These are phyloP conservation scores for Drosera capensis DNA, from an alignment of 148 eudicot genomes.

Conservation along the genomic window DNA sequence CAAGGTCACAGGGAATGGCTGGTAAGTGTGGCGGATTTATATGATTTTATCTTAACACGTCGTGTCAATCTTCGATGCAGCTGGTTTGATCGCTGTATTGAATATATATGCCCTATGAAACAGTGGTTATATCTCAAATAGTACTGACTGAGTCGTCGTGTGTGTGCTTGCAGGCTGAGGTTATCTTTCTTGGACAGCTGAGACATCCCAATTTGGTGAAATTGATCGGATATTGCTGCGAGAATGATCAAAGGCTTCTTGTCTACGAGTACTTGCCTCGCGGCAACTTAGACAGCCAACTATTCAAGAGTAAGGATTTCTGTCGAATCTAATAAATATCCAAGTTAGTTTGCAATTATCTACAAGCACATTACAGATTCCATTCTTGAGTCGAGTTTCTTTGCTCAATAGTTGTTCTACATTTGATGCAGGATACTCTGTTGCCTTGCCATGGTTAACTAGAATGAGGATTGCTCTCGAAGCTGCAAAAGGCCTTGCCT, in stretches of 20 bases:
- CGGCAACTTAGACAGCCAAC: constrained; percentile 60
- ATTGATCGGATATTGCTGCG: constrained; percentile 72
- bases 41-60: not conserved
- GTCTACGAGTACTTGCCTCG: constrained; percentile 72
- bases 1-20: constrained; percentile 92
- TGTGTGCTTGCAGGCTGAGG: constrained; percentile 42
- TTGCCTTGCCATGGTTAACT: constrained; percentile 45
- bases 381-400: no score
- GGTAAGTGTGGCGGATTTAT: constrained; percentile 22
- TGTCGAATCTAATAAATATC: not conserved
- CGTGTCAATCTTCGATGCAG: not conserved
- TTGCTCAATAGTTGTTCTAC: not conserved
- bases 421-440: constrained; percentile 30
- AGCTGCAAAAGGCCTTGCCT: constrained; percentile 25
- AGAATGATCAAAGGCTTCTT: constrained; percentile 73
- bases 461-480: constrained; percentile 26
- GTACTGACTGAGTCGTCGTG: not conserved
- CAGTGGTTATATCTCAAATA: not conserved
- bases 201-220: constrained; percentile 80
- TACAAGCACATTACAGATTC: no score
- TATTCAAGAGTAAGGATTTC: constrained; percentile 45
- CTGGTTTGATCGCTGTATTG: not conserved
- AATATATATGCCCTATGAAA: not conserved
- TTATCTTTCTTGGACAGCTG: constrained; percentile 68
- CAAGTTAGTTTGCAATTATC: no score